phyloP scores from a whole-genome alignment of 2,329 filamentous ascomycete genomes.

The Aspergillus quadricinctus region DNA sequence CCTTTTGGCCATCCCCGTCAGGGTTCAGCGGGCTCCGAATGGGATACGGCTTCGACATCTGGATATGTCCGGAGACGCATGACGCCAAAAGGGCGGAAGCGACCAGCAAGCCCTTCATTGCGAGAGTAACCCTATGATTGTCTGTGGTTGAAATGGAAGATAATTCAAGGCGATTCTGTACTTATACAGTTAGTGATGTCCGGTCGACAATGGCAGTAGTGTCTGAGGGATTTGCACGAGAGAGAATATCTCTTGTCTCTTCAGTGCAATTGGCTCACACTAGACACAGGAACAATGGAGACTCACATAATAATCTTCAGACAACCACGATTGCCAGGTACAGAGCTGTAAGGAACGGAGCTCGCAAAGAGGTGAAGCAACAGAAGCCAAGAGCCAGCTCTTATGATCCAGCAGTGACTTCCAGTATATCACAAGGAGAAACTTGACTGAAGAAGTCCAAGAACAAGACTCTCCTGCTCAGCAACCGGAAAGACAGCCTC shows the following conservation, averaged over 20 bases:
- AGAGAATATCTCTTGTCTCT: background rate
- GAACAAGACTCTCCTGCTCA: background rate
- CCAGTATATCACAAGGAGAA: background rate
- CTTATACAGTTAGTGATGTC: background rate
- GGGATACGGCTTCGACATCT: slow-evolving; percentile 53
- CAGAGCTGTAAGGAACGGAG: background rate
- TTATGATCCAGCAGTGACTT: background rate
- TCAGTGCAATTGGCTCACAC: background rate
- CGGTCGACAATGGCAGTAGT: background rate
- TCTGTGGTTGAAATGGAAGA: background rate
- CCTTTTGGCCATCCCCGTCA: slow-evolving; percentile 46
- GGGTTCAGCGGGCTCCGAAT: slow-evolving; percentile 50
- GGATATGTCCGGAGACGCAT: slow-evolving; percentile 46
- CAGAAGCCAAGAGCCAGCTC: background rate
- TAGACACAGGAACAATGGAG: background rate
- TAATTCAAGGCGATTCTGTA: background rate
- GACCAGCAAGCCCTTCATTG: slow-evolving; percentile 31
- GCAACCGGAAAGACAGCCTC: background rate
- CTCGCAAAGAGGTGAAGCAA: background rate
- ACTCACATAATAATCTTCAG: background rate
- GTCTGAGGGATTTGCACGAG: background rate
- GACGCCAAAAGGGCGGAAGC: slow-evolving; percentile 30
- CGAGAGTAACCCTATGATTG: background rate
- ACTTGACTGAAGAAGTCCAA: background rate
- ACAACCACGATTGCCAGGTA: background rate